Base-by-base conservation (phyloP, 2,329 filamentous ascomycete species). In the Ascosphaera acerosa region DNA sequence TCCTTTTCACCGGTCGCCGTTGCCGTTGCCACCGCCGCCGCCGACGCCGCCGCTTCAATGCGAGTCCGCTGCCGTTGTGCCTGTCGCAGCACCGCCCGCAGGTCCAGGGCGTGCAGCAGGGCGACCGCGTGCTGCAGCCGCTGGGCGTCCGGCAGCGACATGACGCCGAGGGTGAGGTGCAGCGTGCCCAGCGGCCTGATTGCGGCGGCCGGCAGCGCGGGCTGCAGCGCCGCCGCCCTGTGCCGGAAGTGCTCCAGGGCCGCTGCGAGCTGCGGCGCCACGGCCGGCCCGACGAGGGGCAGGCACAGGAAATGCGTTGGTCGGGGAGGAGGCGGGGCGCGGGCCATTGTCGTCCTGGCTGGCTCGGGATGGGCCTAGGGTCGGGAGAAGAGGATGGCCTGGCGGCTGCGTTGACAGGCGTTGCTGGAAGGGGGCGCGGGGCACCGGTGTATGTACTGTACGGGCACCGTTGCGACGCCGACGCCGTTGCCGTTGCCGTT, bases 141-240 rank as follows among this genome's bases (percentile, higher is more conserved):
- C 29, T 62, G 57, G 2, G 57, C 50, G 2, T 54, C 58, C 3
- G 58, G 51, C 6, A 91, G 61, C 38, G 64, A 73, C 75, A 92
- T 82, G 1, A 89, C 76, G 0, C 81, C 82, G 0, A 92, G 59
- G 0, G 82, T 92, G 2, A 90, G 56, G 50, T 94, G 84, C 30
- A 92, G 51, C 1, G 80, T 81, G 1, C 77, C 76, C 0, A 77
- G 52, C 0, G 80, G 80, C 17, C 81, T 60, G 31, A 91, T 55
- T 2, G 80, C 78, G 33, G 62, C 62, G 18, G 57, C 47, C 0
- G 76, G 74, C 6, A 84, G 53, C 22, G 35, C 18, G 26, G 35
- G 33, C 19, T 34, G 12, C 27, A 32, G 33, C 26, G 29, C 37
- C 15, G 44, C 44, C 16, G 73, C 61, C 37, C 72, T 64, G 17